phyloP scores from a whole-genome alignment of 2,329 filamentous ascomycete species.

The Sporothrix variecibatus region DNA sequence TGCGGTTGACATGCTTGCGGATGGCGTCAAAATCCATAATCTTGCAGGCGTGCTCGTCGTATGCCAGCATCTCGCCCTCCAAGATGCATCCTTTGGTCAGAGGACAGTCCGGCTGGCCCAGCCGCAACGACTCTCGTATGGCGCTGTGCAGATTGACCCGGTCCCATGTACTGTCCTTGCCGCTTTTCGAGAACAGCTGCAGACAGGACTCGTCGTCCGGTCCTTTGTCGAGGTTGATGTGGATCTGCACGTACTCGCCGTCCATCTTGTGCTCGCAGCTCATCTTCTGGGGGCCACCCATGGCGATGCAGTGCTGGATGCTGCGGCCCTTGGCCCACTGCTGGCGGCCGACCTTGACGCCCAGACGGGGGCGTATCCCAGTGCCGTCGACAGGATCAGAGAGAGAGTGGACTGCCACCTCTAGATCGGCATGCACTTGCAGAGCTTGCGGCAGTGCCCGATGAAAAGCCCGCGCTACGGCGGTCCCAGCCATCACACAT shows the following conservation, averaged over 20 bases:
- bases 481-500: conserved; percentile 58
- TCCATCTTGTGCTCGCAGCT: conserved; percentile 82
- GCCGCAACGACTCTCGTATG: conserved; percentile 64
- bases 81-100: conserved; percentile 71
- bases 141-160: conserved; percentile 61
- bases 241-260: conserved; percentile 88
- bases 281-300: conserved; percentile 60
- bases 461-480: conserved; percentile 64
- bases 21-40: conserved; percentile 81
- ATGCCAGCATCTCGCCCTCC: conserved; percentile 81
- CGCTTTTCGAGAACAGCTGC: conserved; percentile 88
- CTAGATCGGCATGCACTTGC: conserved; percentile 68
- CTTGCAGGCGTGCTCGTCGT: conserved; percentile 62
- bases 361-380: conserved; percentile 53
- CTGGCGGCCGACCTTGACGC: conserved; percentile 66
- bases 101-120: conserved; percentile 60
- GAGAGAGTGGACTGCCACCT: conserved; percentile 47
- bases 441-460: conserved; percentile 69
- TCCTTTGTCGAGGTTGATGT: conserved; percentile 66
- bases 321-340: conserved; percentile 66
- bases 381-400: conserved; percentile 31
- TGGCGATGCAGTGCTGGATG: conserved; percentile 72
- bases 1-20: conserved; percentile 74
- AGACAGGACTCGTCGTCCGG: conserved; percentile 49
- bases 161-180: conserved; percentile 82